Evolutionary conservation across 2,329 filamentous ascomycete genomes (phyloP).

Genomic region (Sporothrix schenckii): DNA sequence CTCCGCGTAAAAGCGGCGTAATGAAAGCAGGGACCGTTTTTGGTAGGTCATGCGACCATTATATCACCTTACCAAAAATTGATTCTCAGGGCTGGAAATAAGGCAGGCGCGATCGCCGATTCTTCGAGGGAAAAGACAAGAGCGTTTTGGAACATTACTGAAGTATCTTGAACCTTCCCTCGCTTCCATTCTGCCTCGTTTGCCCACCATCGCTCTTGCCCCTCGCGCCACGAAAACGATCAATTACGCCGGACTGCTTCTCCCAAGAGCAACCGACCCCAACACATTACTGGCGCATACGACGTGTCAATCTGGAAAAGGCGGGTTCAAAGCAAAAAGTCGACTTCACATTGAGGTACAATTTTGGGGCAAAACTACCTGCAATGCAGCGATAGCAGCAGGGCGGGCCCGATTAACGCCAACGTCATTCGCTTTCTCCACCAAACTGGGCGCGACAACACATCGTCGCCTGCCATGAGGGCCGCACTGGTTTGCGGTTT

Average conservation of each 20-base stretch:
- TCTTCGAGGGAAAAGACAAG: slow-evolving; percentile 1
- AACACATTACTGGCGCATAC: slow-evolving; percentile 2
- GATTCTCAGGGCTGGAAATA: neutral
- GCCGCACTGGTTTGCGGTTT: neutral
- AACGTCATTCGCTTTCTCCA: neutral
- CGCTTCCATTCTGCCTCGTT: neutral
- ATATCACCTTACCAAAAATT: slow-evolving; percentile 13
- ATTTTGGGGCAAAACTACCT: slow-evolving; percentile 4
- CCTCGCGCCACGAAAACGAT: neutral
- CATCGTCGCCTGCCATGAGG: neutral
- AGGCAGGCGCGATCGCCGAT: slow-evolving; percentile 22
- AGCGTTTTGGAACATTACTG: neutral
- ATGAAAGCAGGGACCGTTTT: slow-evolving; percentile 6
- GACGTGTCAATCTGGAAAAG: neutral
- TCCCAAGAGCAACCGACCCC: neutral
- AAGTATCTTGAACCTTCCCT: neutral
- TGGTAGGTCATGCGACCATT: slow-evolving; percentile 11
- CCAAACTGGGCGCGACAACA: neutral
- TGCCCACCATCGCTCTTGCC: neutral
- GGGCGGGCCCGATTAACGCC: neutral
- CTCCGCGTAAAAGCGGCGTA: slow-evolving; percentile 2
- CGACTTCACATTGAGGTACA: neutral
- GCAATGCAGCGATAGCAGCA: slow-evolving; percentile 6
- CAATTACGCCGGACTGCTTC: neutral
- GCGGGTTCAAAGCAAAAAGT: neutral